phyloP scores from a whole-genome alignment of 2,329 filamentous ascomycete genomes.

The Colletotrichum costaricense region DNA sequence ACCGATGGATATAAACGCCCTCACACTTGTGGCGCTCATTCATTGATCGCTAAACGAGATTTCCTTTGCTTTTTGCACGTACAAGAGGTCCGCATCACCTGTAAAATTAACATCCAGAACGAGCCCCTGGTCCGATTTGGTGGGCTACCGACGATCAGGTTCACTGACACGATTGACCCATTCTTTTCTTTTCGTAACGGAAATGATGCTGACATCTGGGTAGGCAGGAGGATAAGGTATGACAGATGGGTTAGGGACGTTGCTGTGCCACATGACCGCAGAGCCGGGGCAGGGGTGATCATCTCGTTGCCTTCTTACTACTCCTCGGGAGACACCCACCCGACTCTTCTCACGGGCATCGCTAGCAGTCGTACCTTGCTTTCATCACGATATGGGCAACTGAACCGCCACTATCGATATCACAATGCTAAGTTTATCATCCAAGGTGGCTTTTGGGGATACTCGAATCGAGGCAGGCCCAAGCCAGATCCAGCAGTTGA shows the following conservation, averaged over 20 bases:
- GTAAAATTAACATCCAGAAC: no score
- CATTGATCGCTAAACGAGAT: background rate
- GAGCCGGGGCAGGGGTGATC: background rate
- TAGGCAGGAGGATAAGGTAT: background rate
- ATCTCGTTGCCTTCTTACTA: background rate
- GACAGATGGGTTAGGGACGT: conserved; percentile 3
- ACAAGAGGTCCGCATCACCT: background rate
- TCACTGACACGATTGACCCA: background rate
- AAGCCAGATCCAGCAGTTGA: background rate
- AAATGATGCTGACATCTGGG: background rate
- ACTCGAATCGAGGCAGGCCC: background rate
- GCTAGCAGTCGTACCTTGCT: background rate
- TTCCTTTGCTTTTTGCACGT: background rate
- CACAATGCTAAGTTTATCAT: background rate
- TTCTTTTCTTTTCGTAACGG: background rate
- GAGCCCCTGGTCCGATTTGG: background rate
- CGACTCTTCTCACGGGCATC: background rate
- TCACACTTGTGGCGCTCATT: background rate
- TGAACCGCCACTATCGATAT: background rate
- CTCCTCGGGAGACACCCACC: background rate
- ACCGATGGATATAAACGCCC: background rate
- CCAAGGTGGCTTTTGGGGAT: background rate
- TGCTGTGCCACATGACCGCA: conserved; percentile 17
- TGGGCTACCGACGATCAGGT: background rate
- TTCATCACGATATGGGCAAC: background rate